Evolutionary conservation across 768 basidiomycete species (phyloP).

Genomic region (Lentinula aciculospora): DNA sequence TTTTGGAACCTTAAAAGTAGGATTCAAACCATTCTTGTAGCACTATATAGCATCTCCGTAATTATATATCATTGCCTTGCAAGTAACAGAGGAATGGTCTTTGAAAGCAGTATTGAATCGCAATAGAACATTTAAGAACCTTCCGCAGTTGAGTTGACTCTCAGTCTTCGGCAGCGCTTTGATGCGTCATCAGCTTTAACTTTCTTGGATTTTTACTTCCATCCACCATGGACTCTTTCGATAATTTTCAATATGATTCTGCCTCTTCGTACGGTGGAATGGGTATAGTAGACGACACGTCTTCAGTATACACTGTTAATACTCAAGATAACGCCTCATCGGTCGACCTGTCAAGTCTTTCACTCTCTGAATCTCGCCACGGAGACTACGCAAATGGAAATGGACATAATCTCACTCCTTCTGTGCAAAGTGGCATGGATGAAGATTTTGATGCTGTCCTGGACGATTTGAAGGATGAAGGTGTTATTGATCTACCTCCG

Average conservation of each 20-base stretch:
- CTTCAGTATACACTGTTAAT: slow-evolving; percentile 73
- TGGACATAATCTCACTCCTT: slow-evolving; percentile 23
- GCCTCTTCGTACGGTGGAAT: slow-evolving; percentile 74
- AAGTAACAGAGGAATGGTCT: too few relatives aligned
- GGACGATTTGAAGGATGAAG: slow-evolving; percentile 84
- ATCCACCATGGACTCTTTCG: slow-evolving; percentile 70
- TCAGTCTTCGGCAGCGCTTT: background rate
- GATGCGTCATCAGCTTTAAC: too few relatives aligned
- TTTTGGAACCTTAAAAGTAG: background rate
- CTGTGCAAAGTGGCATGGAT: slow-evolving; percentile 38
- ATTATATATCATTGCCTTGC: too few relatives aligned
- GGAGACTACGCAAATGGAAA: slow-evolving; percentile 35
- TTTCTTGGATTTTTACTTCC: background rate
- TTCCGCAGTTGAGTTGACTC: background rate
- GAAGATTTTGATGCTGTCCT: slow-evolving; percentile 89
- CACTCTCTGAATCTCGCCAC: slow-evolving; percentile 60
- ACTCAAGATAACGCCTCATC: slow-evolving; percentile 52
- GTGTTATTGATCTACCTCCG: slow-evolving; percentile 71
- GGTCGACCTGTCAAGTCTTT: slow-evolving; percentile 63
- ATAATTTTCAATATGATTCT: slow-evolving; percentile 82
- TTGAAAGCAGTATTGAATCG: too few relatives aligned
- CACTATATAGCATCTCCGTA: background rate
- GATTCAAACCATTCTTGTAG: background rate
- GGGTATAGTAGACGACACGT: slow-evolving; percentile 72
- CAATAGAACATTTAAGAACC: too few relatives aligned